Evolutionary conservation across 768 basidiomycete genomes (phyloP).

Genomic region (Galerina sulciceps): DNA sequence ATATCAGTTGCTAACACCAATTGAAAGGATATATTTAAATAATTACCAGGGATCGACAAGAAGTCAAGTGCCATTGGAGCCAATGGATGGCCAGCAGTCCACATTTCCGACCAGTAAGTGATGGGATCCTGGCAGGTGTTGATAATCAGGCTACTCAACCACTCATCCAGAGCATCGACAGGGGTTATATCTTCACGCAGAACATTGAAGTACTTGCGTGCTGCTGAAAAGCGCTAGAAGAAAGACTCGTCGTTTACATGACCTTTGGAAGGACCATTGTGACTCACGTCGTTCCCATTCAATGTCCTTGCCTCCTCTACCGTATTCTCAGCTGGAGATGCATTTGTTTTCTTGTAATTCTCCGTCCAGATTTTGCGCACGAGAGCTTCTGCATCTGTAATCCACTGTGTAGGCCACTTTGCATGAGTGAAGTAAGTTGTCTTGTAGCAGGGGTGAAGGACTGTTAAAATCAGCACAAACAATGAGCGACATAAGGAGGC

Average conservation of each 20-base stretch:
- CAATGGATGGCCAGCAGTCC: conserved; percentile 5
- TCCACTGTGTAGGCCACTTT: conserved; percentile 29
- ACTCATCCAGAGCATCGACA: conserved; percentile 11
- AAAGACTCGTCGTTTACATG: not conserved
- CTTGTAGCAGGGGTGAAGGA: conserved; percentile 31
- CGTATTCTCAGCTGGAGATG: not conserved
- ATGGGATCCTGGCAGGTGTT: conserved; percentile 5
- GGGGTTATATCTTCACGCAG: not conserved
- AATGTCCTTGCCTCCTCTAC: not conserved
- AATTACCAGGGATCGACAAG: conserved; percentile 14
- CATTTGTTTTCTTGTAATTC: conserved; percentile 15
- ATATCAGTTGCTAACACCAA: not conserved
- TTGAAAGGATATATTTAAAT: conserved; percentile 9
- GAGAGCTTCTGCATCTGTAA: conserved; percentile 21
- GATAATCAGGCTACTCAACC: conserved; percentile 8
- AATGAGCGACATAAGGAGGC: not conserved
- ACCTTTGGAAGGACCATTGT: not conserved
- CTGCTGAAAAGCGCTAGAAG: conserved; percentile 4
- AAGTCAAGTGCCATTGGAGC: conserved; percentile 16
- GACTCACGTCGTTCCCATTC: not conserved
- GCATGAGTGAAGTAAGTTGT: conserved; percentile 25
- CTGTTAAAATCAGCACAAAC: conserved; percentile 14
- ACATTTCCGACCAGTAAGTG: conserved; percentile 9
- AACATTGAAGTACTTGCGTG: not conserved
- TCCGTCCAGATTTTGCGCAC: conserved; percentile 18